Evolutionary conservation across 2,329 filamentous ascomycete genomes (phyloP).

Genomic region (Monosporascus ibericus): DNA sequence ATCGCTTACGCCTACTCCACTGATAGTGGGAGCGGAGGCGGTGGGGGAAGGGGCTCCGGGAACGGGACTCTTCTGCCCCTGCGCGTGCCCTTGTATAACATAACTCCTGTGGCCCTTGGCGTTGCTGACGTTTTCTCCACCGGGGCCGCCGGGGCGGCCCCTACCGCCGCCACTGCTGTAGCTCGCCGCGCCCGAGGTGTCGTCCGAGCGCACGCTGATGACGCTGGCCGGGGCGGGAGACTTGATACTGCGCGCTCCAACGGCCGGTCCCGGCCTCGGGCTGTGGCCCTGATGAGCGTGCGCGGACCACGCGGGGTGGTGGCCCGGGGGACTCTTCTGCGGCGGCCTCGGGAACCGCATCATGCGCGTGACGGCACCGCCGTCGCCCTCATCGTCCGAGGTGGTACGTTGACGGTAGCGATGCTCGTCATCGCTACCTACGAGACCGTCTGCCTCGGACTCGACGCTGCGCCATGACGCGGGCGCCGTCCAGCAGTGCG

Average conservation of each 20-base stretch:
- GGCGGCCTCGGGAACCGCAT: too few species aligned
- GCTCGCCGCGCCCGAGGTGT: background rate
- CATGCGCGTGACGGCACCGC: background rate
- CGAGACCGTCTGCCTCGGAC: constrained; percentile 13
- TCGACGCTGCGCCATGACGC: constrained; percentile 31
- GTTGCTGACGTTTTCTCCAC: background rate
- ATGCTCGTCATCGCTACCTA: background rate
- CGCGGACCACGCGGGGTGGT: too few species aligned
- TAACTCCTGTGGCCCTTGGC: background rate
- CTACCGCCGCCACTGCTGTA: background rate
- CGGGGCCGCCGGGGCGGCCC: background rate
- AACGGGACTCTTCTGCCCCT: background rate
- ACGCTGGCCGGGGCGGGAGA: background rate
- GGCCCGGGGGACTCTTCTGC: too few species aligned
- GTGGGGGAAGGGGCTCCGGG: background rate
- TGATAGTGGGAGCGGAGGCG: background rate
- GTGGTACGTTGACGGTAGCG: background rate
- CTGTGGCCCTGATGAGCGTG: too few species aligned
- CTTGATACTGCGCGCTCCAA: background rate
- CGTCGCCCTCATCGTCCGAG: background rate
- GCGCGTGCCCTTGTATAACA: background rate
- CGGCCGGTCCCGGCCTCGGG: background rate
- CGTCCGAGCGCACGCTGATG: background rate
- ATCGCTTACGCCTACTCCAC: background rate
- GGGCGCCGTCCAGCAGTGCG: constrained; percentile 45